Conservation (phyloP, 2,329 filamentous ascomycete genomes). For the Colletotrichum siamense region DNA sequence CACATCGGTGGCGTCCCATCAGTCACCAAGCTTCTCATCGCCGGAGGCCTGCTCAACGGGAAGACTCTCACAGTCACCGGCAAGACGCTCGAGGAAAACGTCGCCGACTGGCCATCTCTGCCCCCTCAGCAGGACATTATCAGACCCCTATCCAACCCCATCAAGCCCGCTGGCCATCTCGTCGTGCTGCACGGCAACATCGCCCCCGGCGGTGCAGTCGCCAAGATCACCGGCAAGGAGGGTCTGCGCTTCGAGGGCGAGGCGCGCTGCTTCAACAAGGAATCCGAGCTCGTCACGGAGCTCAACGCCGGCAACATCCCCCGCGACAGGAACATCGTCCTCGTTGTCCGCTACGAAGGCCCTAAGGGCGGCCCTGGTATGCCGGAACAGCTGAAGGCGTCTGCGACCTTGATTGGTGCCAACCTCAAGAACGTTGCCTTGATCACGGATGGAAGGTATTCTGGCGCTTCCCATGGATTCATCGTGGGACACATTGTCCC, state of each 20-base stretch:
- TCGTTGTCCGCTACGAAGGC: constrained; percentile 94
- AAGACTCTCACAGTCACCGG: constrained; percentile 83
- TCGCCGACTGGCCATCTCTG: constrained; percentile 76
- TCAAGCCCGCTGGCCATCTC: constrained; percentile 86
- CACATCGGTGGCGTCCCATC: constrained; percentile 84
- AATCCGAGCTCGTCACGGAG: constrained; percentile 77
- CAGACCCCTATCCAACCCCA: constrained; percentile 71
- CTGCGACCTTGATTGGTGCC: constrained; percentile 91
- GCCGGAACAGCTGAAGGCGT: constrained; percentile 92
- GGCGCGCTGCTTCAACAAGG: constrained; percentile 86
- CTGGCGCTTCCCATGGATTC: constrained; percentile 87
- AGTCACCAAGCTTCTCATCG: constrained; percentile 85
- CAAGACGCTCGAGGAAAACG: constrained; percentile 82
- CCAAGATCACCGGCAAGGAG: constrained; percentile 97
- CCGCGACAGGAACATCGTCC: constrained; percentile 76
- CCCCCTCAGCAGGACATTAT: constrained; percentile 84
- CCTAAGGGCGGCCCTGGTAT: constrained; percentile 94
- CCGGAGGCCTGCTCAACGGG: constrained; percentile 77
- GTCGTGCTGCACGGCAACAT: constrained; percentile 89
- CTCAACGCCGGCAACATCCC: constrained; percentile 70
- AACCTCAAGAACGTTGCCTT: constrained; percentile 86
- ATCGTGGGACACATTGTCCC: constrained; percentile 94
- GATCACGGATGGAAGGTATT: constrained; percentile 91
- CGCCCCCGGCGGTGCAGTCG: constrained; percentile 86
- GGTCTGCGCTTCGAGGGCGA: constrained; percentile 81